Evolutionary conservation across 78 protist genomes (phyloP), one percentile per base, ranked within the genome.

Genomic region (Guillardia theta): DNA sequence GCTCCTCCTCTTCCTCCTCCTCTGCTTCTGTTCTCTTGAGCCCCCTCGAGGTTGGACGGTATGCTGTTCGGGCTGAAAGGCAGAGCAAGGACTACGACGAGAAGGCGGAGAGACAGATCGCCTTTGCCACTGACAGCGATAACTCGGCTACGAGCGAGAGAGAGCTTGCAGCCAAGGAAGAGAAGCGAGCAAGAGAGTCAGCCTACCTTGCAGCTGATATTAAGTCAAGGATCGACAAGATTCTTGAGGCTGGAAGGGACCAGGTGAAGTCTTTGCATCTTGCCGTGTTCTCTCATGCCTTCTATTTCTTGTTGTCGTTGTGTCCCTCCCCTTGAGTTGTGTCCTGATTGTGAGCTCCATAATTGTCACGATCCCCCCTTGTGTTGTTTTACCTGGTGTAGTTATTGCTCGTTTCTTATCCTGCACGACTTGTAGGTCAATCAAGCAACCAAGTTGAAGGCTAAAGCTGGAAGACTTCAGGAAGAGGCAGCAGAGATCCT

Each of bases 161-260:
- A 24, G 64, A 27, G 24, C 36, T 88, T 18, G 93, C 93, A 33
- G 62, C 44, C 44, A 48, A 88, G 93, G 93, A 88, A 41, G 93
- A 88, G 64, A 48, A 88, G 64, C 93, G 93, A 12, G 93, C 93
- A 0, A 19, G 93, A 15, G 41, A 45, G 12, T 88, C 93, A 33
- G 93, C 93, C 8, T 88, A 88, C 64, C 93, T 88, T 18, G 93
- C 93, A 0, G 93, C 93, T 30, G 93, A 88, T 48, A 41, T 48
- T 24, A 88, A 88, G 54, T 27, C 54, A n/a, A 19, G 93, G 43
- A 88, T 88, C 9, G 93, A 88, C 54, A 88, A 88, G 62, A 88
- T 48, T 64, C 93, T 88, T 45, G 62, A 88, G 54, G 54, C 93
- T 4, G 93, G 93, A 19, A 54, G 93, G 41, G 93, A 88, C 64